These are phyloP conservation scores for Tetrapisispora taiwanensis DNA, from an alignment of 805 yeast genomes.

Conservation along the genomic window DNA sequence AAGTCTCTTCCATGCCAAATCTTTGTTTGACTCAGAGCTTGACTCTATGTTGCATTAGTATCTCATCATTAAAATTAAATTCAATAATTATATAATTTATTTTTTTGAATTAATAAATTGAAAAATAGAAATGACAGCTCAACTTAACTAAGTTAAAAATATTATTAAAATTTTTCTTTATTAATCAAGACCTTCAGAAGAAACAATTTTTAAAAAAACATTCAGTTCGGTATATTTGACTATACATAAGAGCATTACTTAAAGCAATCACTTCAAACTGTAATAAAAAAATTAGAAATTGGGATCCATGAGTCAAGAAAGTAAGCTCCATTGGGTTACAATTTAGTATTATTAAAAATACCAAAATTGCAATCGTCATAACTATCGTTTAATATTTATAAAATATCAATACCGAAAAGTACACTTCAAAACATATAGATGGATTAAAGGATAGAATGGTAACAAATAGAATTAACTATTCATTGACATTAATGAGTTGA, in stretches of 20 bases:
- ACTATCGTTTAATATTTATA: conserved; percentile 55
- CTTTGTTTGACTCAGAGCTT: conserved; percentile 60
- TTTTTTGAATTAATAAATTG: no score
- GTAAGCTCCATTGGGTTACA: conserved; percentile 83
- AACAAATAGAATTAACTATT: not conserved
- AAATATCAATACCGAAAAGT: conserved; percentile 53
- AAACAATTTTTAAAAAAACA: no score
- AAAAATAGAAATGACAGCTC: not conserved
- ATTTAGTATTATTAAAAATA: conserved; percentile 10
- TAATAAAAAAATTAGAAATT: conserved; percentile 8
- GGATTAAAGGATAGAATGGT: conserved; percentile 14
- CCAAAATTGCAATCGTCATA: conserved; percentile 49
- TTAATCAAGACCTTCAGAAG: not conserved
- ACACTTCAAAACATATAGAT: conserved; percentile 8
- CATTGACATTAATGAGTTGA: conserved; percentile 28
- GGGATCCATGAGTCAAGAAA: conserved; percentile 56
- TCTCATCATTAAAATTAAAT: conserved; percentile 48
- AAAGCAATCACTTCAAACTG: conserved; percentile 23
- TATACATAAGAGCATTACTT: conserved; percentile 34
- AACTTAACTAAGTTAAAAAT: conserved; percentile 3
- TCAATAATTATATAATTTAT: no score
- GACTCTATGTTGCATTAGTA: conserved; percentile 78
- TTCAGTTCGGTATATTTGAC: conserved; percentile 59
- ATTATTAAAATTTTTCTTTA: not conserved
- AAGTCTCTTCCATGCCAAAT: conserved; percentile 54